Evolutionary conservation across 345 rosid genomes (phyloP).

Genomic region (Euphorbia peplus): DNA sequence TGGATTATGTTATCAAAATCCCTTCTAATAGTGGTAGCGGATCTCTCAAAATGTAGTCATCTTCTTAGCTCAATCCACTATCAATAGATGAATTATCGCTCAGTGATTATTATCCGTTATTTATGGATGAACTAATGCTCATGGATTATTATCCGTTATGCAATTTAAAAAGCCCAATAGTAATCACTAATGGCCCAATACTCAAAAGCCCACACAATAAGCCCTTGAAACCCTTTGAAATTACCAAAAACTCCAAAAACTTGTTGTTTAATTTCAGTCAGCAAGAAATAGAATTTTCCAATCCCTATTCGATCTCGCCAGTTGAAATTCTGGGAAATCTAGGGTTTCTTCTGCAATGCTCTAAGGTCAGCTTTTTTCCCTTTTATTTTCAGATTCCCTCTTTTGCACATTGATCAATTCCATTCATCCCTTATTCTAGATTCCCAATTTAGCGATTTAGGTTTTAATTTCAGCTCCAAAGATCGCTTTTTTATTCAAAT

Average conservation of each 20-base stretch:
- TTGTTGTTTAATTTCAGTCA: background rate
- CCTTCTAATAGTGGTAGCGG: too few relatives aligned
- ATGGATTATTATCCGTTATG: too few relatives aligned
- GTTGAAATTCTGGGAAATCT: conserved; percentile 9
- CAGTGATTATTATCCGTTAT: too few relatives aligned
- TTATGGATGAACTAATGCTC: too few relatives aligned
- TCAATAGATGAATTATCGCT: too few relatives aligned
- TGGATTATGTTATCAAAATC: too few relatives aligned
- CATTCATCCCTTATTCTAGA: background rate
- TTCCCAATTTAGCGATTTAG: background rate
- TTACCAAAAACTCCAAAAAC: background rate
- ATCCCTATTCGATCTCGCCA: background rate
- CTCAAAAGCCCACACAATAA: background rate
- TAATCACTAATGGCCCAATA: background rate
- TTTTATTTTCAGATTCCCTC: background rate
- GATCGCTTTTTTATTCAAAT: background rate
- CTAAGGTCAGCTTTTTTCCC: conserved; percentile 12
- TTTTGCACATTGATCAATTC: conserved; percentile 1
- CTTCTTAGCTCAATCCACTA: too few relatives aligned
- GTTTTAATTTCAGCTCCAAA: background rate
- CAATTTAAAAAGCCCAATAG: too few relatives aligned
- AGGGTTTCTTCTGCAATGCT: conserved; percentile 6
- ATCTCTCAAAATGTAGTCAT: too few relatives aligned
- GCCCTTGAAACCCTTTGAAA: background rate
- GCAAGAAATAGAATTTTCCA: background rate